Evolutionary conservation across 495 filamentous ascomycete genomes (phyloP), one percentile per base, ranked within the genome.

Genomic region (Viridothelium virens): DNA sequence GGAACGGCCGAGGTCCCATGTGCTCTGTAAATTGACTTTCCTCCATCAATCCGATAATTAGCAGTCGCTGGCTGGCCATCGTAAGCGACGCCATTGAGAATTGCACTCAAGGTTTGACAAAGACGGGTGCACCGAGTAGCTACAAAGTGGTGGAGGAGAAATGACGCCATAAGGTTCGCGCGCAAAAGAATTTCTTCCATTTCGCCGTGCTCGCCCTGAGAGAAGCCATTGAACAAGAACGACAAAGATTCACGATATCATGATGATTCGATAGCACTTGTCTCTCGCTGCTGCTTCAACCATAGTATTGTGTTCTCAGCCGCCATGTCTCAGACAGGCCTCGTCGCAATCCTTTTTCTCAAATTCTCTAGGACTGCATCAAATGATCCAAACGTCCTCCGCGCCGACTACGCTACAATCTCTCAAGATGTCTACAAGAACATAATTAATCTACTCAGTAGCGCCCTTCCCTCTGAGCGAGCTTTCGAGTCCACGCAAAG

Each of bases 301-400:
- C 25, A 25, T 25, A 25, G 25, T 25, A 46, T 46, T 16, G 41
- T 46, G 41, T 16, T 18, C n/a, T 18, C 16, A 38, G 64, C 37
- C 31, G 16, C 18, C 38, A 59, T 63, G 34, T 53, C 56, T 34
- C 63, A 25, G 41, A 53, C 61, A 39, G 66, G 65, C 46, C 61
- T 73, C 33, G 65, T 69, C 67, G 69, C 71, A 37, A 73, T 67
- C 16, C 67, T 73, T 10, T 59, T 34, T 36, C n/a, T 59, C 25
- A 59, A 33, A 53, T 53, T 53, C n/a, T 16, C 48, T 5, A 53
- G 46, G 67, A 70, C 65, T 5, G 18, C 37, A 69, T 70, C 36
- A 59, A 7, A 59, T 10, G 6, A 59, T 36, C 5, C 11, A 11
- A 59, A 53, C 12, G 31, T n/a, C n/a, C 53, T 59, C 10, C 53